phyloP scores from a whole-genome alignment of 1,284 basidiomycete genomes.

The Leccinum ponderosum region DNA sequence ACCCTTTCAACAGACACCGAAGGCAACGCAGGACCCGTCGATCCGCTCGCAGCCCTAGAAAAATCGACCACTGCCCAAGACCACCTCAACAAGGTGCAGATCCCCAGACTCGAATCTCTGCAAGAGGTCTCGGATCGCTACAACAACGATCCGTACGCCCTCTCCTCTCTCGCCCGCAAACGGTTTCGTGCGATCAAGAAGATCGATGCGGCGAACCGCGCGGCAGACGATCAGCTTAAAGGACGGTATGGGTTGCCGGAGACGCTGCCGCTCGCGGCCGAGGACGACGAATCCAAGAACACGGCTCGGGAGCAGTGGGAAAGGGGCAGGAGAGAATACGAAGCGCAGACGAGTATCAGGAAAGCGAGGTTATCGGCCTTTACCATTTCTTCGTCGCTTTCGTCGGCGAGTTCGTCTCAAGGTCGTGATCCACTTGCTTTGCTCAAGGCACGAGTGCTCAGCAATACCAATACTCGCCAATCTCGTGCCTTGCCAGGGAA shows the following conservation, averaged over 20 bases:
- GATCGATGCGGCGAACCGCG: conserved; percentile 62
- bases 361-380: conserved; percentile 46
- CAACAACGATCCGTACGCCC: conserved; percentile 82
- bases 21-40: conserved; percentile 57
- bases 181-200: conserved; percentile 87
- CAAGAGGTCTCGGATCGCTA: conserved; percentile 71
- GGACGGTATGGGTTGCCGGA: conserved; percentile 74
- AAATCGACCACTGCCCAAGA: conserved; percentile 80
- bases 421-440: conserved; percentile 37
- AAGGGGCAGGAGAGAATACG: conserved; percentile 46
- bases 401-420: conserved; percentile 17
- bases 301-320: conserved; percentile 66
- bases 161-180: conserved; percentile 74
- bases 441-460: conserved; percentile 56
- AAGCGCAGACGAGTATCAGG: conserved; percentile 44
- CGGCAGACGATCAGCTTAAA: conserved; percentile 68
- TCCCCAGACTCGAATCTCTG: conserved; percentile 78
- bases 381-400: conserved; percentile 31
- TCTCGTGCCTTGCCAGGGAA: conserved; percentile 18
- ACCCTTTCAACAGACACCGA: conserved; percentile 63
- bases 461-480: conserved; percentile 46
- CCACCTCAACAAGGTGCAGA: conserved; percentile 68
- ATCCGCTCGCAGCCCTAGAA: conserved; percentile 87
- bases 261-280: conserved; percentile 56
- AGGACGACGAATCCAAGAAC: conserved; percentile 53